These are phyloP conservation scores for Rubia occidens DNA, from an alignment of 305 asterid genomes.

Conservation along the genomic window DNA sequence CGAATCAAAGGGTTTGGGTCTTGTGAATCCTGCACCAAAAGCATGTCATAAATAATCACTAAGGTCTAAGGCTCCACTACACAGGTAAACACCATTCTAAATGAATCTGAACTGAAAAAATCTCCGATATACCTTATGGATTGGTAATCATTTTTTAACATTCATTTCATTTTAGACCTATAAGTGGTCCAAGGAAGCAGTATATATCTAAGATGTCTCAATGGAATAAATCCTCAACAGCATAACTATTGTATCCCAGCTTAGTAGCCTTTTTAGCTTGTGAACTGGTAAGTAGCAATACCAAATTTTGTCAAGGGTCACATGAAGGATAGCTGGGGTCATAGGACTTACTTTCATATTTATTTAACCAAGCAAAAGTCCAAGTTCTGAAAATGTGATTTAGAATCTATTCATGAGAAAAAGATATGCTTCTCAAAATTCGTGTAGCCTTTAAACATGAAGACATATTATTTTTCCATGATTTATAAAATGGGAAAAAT, in stretches of 20 bases:
- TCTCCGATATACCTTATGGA: background rate
- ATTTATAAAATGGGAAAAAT: background rate
- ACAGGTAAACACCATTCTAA: background rate
- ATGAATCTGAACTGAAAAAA: background rate
- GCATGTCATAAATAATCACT: conserved; percentile 11
- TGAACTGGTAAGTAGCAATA: background rate
- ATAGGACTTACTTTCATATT: background rate
- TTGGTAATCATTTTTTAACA: background rate
- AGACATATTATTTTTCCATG: background rate
- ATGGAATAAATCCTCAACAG: background rate
- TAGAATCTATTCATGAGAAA: background rate
- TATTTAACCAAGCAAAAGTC: background rate
- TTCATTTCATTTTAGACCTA: background rate
- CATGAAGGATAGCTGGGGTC: background rate
- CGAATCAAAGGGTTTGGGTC: conserved; percentile 98
- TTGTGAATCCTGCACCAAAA: conserved; percentile 69
- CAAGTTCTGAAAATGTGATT: background rate
- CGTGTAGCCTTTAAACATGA: background rate
- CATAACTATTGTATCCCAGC: background rate
- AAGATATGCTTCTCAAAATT: background rate
- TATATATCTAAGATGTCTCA: background rate
- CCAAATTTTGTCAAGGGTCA: background rate
- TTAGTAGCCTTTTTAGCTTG: background rate
- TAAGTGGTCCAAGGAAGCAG: background rate
- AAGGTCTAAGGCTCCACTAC: background rate